Evolutionary conservation across 139 green algal genomes (phyloP).

Genomic region (Ettlia oleoabundans): DNA sequence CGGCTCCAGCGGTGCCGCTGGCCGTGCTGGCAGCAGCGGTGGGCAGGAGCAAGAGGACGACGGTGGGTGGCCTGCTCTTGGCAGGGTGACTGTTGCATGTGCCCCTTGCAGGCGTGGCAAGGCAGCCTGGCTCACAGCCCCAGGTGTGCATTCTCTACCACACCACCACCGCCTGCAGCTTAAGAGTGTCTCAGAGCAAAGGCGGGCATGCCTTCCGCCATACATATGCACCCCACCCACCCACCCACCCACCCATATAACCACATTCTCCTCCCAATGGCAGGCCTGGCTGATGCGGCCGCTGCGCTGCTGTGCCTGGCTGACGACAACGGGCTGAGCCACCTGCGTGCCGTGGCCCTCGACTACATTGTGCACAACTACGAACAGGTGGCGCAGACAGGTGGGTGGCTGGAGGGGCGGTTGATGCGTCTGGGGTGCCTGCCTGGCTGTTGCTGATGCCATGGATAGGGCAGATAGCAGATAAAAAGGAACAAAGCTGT

Average conservation of each 20-base stretch:
- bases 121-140: too few species aligned
- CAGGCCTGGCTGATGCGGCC: conserved; percentile 55
- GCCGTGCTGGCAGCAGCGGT: too few species aligned
- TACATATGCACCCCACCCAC: too few species aligned
- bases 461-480: background rate
- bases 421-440: background rate
- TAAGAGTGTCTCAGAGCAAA: too few species aligned
- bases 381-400: background rate
- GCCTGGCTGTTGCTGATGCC: background rate
- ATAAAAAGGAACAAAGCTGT: background rate
- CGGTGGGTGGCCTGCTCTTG: background rate
- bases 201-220: background rate
- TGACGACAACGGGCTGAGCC: conserved; percentile 55
- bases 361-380: conserved; percentile 58
- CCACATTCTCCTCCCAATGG: too few species aligned
- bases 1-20: background rate
- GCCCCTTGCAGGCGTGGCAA: background rate
- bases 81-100: background rate
- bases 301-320: conserved; percentile 60
- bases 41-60: conserved; percentile 37
- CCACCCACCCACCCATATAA: background rate
- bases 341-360: conserved; percentile 56
- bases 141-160: too few species aligned
- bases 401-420: background rate
- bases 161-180: too few species aligned